Percentiles rank a stretch among this genome's conserved stretches.
Conservation (phyloP, 2,329 filamentous ascomycete species). For the Colletotrichum echinochloae region DNA sequence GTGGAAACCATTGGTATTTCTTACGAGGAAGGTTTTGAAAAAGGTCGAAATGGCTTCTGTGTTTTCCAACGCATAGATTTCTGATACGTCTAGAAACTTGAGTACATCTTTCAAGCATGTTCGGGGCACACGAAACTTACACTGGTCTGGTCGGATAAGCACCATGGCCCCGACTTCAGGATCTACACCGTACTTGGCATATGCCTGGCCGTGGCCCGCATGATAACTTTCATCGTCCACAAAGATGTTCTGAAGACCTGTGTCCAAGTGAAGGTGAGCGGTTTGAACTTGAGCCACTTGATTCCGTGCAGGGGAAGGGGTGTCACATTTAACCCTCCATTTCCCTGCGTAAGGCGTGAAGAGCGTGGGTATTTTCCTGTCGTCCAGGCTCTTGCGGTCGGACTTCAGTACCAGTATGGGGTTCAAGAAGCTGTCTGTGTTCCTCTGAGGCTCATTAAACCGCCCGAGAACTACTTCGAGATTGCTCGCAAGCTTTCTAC, state of each 20-base stretch:
- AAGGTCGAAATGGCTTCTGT: not conserved
- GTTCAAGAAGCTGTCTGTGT: not conserved
- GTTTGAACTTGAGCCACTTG: too few relatives aligned
- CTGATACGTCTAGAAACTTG: not conserved
- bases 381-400: constrained; percentile 5
- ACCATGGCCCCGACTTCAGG: constrained; percentile 66
- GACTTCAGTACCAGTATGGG: constrained; percentile 18
- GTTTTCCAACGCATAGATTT: not conserved
- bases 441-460: not conserved
- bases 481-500: not conserved
- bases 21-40: not conserved
- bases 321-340: constrained; percentile 16
- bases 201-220: constrained; percentile 62
- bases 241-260: constrained; percentile 59
- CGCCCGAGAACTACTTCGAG: not conserved
- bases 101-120: not conserved
- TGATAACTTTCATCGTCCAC: constrained; percentile 66
- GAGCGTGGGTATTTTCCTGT: constrained; percentile 11
- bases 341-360: constrained; percentile 7
- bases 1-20: not conserved
- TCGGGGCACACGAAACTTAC: constrained; percentile 58
- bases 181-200: constrained; percentile 70
- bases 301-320: not conserved
- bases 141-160: constrained; percentile 74
- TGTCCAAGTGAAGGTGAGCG: not conserved